Evolutionary conservation across 192 early-diverging fungal species (phyloP), one percentile per base, ranked within the genome.

Genomic region (Piromyces sp.): DNA sequence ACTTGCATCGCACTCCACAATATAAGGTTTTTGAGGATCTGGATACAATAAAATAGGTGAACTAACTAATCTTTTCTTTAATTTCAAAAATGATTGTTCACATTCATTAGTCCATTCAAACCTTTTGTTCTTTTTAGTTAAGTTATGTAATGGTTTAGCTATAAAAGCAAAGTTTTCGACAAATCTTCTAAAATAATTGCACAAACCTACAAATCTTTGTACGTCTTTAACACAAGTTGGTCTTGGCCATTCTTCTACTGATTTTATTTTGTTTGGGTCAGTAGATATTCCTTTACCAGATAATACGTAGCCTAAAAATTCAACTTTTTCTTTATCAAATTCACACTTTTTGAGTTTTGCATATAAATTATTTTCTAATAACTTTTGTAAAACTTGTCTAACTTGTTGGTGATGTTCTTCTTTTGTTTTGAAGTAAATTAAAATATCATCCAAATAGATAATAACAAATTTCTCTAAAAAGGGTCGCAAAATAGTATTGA

Each of bases 391-490:
- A 2, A 88, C 83, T 11, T 29, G 13, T n/a, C 78, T 31, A 22
- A 87, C 81, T 40, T 86, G 86, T 26, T 80, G 0, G 3, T 36
- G 14, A 79, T 88, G 33, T 38, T 85, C 13, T 37, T 68, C 0
- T 79, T 2, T 29, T 26, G 9, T 38, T 5, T 29, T 11, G 2
- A 86, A 88, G 40, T 81, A 87, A 7, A 88, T 81, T 29, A 89
- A 29, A 16, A 89, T 85, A 38, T 86, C 84, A 30, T 87, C 86
- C 5, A 90, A 78, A 78, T 88, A 90, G 0, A 86, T 80, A 38
- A 84, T 82, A 40, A 82, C 30, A 31, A 78, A 82, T n/a, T 82
- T 30, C 13, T 86, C 84, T 1, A 84, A 26, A 19, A 80, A 79
- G 0, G 83, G 83, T 1, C 58, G n/a, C 17, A 89, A 30, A 12